These are phyloP conservation scores for Hippophae tibetana DNA, from an alignment of 306 rosid genomes.

Conservation along the genomic window DNA sequence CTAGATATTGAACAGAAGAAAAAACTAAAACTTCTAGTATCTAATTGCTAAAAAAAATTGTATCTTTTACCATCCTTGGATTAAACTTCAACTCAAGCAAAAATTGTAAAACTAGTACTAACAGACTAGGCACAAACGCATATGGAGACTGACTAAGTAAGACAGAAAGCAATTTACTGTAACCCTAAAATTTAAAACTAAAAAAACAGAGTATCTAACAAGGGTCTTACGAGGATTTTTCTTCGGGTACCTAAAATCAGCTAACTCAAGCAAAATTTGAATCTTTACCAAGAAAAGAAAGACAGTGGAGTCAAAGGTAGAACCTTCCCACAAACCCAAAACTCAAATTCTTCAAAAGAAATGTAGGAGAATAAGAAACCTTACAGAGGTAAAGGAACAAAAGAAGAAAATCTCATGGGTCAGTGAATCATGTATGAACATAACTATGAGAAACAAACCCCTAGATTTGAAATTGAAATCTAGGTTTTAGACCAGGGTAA, in stretches of 20 bases:
- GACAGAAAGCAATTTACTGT: constrained; percentile 7
- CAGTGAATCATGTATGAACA: constrained; percentile 21
- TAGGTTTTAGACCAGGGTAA: constrained; percentile 57
- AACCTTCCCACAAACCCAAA: constrained; percentile 14
- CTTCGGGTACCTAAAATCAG: constrained; percentile 17
- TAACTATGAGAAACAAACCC: constrained; percentile 43
- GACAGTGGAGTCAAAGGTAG: constrained; percentile 14
- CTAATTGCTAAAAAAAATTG: too few species aligned
- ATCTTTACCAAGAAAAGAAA: constrained; percentile 9
- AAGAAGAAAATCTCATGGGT: constrained; percentile 7
- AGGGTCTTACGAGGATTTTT: constrained; percentile 29
- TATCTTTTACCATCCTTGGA: too few species aligned
- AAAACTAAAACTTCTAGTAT: too few species aligned
- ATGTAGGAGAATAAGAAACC: constrained; percentile 39
- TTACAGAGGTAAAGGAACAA: constrained; percentile 18
- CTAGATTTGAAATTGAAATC: constrained; percentile 49
- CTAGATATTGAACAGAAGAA: too few species aligned
- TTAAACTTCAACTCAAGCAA: too few species aligned
- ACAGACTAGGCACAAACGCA: too few species aligned
- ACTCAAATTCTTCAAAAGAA: constrained; percentile 9
- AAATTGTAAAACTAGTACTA: too few species aligned
- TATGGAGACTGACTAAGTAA: background rate
- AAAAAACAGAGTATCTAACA: constrained; percentile 8
- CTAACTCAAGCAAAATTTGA: constrained; percentile 9
- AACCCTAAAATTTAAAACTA: constrained; percentile 22